phyloP scores from a whole-genome alignment of 2,329 filamentous ascomycete species.

The Diaporthe citri region DNA sequence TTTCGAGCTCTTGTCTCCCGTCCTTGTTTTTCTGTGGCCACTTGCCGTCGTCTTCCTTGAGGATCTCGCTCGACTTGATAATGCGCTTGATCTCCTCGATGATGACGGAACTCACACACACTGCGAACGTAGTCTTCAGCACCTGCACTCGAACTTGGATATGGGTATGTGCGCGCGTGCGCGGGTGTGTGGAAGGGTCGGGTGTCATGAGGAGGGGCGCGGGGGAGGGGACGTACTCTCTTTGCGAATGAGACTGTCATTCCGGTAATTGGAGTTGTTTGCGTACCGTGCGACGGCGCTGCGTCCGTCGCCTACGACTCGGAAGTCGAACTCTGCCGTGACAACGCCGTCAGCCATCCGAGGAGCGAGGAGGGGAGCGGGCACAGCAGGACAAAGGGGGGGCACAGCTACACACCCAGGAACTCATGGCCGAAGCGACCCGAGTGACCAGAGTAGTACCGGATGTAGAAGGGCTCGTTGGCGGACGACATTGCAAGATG shows the following conservation, averaged over 20 bases:
- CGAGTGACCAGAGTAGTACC: constrained; percentile 98
- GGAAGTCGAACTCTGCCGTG: constrained; percentile 90
- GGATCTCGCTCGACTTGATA: constrained; percentile 96
- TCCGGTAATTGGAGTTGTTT: constrained; percentile 99
- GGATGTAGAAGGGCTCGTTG: constrained; percentile 91
- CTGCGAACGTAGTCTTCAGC: constrained; percentile 59
- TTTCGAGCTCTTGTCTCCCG: constrained; percentile 95
- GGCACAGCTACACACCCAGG: constrained; percentile 72
- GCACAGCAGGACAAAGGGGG: too few relatives aligned
- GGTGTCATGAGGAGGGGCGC: not conserved
- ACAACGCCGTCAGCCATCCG: constrained; percentile 42
- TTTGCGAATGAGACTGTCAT: constrained; percentile 98
- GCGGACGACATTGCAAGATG: constrained; percentile 68
- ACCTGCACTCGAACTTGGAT: not conserved
- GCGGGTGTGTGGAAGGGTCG: not conserved
- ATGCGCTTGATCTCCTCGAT: constrained; percentile 97
- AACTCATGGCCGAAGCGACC: constrained; percentile 99
- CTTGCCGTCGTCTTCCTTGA: constrained; percentile 98
- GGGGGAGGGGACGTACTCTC: constrained; percentile 78
- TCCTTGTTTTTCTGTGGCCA: constrained; percentile 99
- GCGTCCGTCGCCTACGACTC: constrained; percentile 90
- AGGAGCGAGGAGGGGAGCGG: not conserved
- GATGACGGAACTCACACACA: constrained; percentile 94
- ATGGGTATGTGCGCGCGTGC: not conserved
- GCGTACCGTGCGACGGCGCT: constrained; percentile 96